Base-by-base conservation (phyloP, 805 yeast species). In the Wickerhamomyces chaumierensis region DNA sequence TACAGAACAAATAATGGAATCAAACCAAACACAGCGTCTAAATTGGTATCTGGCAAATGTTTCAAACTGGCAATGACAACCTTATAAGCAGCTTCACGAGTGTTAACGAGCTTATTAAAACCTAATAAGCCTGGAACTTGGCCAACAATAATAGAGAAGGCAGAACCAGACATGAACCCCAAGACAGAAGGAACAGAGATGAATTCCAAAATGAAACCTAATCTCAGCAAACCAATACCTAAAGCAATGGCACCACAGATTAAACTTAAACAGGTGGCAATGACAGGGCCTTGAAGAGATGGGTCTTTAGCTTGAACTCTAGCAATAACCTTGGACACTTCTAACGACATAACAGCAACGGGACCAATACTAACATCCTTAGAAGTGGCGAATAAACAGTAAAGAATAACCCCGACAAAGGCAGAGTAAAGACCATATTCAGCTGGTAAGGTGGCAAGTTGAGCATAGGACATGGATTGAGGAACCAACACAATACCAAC, bases 341-440 rank as follows among this genome's bases (percentile, higher is more conserved):
- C 88, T 47, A 76, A 58, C 14, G 94, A 82, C 95, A 88, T 87
- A 41, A 88, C 96, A 12, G 96, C 96, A 29, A 88, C 96, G 11
- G 96, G 96, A 20, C 96, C 96, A 51, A 88, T 87, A 43, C 94
- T 81, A 31, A 88, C 95, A 67, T 88, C 96, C 60, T 88, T 88
- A 18, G 94, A 82, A 13, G 96, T 88, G 13, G 96, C 96, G 61
- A 88, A 88, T 51, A 88, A 72, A 36, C 94, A 81, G 59, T 88
- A 88, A 38, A 82, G 74, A 53, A 86, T 71, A 12, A 87, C 94
- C 55, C 96, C 96, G 35, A 88, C 79, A 53, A 88, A 88, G 0
- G 94, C 83, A 13, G 96, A 84, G 61, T 88, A 88, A 35, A 88
- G 71, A 36, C 96, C 96, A 51, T 78, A 88, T 57, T 87, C 81